Conservation (phyloP, 805 yeast species). For the Starmerella potacharoeniae region DNA sequence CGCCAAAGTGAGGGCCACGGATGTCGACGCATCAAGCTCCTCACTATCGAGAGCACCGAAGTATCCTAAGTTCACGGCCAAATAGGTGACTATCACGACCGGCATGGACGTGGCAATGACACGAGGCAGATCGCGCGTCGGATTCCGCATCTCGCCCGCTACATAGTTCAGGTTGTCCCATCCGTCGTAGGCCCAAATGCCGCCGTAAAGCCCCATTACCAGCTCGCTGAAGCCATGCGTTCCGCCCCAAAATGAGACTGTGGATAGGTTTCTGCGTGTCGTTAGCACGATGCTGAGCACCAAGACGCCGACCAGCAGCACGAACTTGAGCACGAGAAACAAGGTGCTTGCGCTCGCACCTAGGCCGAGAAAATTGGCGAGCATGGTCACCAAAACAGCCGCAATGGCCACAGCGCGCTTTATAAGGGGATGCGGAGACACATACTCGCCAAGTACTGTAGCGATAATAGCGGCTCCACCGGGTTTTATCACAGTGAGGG, state of each 20-base stretch:
- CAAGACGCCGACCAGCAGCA: constrained; percentile 25
- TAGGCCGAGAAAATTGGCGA: constrained; percentile 26
- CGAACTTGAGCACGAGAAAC: constrained; percentile 28
- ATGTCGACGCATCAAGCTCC: constrained; percentile 30
- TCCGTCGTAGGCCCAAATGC: constrained; percentile 37
- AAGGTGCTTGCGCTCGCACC: constrained; percentile 29
- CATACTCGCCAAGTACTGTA: constrained; percentile 32
- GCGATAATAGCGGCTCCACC: constrained; percentile 34
- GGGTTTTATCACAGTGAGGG: constrained; percentile 32
- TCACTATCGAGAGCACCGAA: constrained; percentile 67
- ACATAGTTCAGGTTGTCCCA: constrained; percentile 37
- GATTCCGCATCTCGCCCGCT: constrained; percentile 33
- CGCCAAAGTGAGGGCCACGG: constrained; percentile 31
- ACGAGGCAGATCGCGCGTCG: constrained; percentile 30
- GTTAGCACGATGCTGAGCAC: constrained; percentile 31
- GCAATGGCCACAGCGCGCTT: constrained; percentile 27
- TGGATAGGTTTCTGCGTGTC: constrained; percentile 32
- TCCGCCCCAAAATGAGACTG: constrained; percentile 30
- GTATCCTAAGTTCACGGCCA: constrained; percentile 31
- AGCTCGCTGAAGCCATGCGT: constrained; percentile 26
- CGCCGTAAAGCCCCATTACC: constrained; percentile 33
- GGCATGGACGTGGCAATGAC: constrained; percentile 35
- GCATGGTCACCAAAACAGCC: constrained; percentile 24
- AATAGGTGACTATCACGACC: constrained; percentile 29
- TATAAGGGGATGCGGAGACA: constrained; percentile 21